Evolutionary conservation across 805 yeast genomes (phyloP).

Genomic region (Candida tallmaniae): DNA sequence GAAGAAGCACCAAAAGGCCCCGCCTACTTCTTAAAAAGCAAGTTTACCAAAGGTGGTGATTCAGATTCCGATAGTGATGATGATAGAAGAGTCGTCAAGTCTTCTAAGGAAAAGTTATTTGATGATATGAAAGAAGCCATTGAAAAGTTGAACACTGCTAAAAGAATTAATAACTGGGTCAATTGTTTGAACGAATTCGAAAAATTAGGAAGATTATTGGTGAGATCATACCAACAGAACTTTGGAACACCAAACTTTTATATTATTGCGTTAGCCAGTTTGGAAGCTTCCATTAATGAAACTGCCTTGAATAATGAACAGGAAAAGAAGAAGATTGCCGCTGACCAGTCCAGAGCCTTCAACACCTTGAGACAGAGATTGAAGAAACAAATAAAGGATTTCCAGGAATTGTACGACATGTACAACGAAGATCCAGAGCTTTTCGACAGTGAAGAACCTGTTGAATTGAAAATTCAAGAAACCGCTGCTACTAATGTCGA

Average conservation of each 20-base stretch:
- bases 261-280: conserved; percentile 61
- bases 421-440: conserved; percentile 68
- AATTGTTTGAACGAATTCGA: conserved; percentile 74
- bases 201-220: conserved; percentile 59
- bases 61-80: conserved; percentile 62
- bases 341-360: conserved; percentile 78
- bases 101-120: conserved; percentile 86
- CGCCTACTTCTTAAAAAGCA: conserved; percentile 50
- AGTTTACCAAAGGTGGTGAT: conserved; percentile 39
- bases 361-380: conserved; percentile 87
- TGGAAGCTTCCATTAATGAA: conserved; percentile 64
- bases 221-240: conserved; percentile 74
- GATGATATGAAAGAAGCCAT: conserved; percentile 76
- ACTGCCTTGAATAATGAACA: conserved; percentile 47
- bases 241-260: conserved; percentile 66
- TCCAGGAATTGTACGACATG: conserved; percentile 51
- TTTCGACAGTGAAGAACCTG: conserved; percentile 55
- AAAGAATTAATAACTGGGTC: conserved; percentile 75
- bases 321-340: conserved; percentile 68
- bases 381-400: conserved; percentile 72
- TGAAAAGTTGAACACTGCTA: conserved; percentile 64
- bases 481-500: conserved; percentile 16
- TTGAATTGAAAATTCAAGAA: conserved; percentile 13
- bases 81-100: conserved; percentile 80
- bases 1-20: conserved; percentile 43